Base-by-base conservation (phyloP, 768 basidiomycete genomes). In the Megacollybia marginata region DNA sequence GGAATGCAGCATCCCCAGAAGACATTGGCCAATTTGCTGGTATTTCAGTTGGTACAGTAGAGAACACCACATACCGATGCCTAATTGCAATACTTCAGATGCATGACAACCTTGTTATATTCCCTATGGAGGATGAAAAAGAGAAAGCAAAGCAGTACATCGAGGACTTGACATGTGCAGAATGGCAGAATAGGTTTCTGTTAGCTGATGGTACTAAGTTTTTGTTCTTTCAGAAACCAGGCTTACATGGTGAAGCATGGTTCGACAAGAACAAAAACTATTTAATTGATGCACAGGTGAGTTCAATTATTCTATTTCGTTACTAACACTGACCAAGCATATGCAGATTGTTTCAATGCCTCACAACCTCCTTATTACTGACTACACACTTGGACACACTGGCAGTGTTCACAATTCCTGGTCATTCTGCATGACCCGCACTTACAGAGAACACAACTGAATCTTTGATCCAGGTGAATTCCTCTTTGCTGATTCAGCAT, bases 131-230 rank as follows among this genome's bases (percentile, higher is more conserved):
- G 55, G 42, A 38, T 4, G 50, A 51, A 44, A 51, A 51, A 35
- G 47, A 48, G 18, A 32, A 3, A 35, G 47, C 31, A 4, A 51
- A 51, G 34, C 9, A 3, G 15, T 51, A 33, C 23, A 33, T 48
- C 3, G 48, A 18, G 12, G 33, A 33, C 6, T 6, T 20, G 15
- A 6, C 42, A 7, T 42, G 36, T 36, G 42, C 40, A 7, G 36
- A 46, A 32, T 61, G 57, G 55, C 32, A 52, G 11, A 48, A 56
- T 10, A 55, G 57, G 2, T 61, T 48, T 46, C 33, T 55, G 4
- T 52, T 53, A 35, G 47, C 51, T 44, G 57, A 60, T 53, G 60
- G 60, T 13, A 61, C 60, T 1, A 50, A 51, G 33, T 46, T 61
- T n/a, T n/a, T n/a, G n/a, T n/a, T n/a, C n/a, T n/a, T n/a, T n/a